Evolutionary conservation across 2,329 filamentous ascomycete species (phyloP), one percentile per base, ranked within the genome.

Genomic region (Byssoonygena ceratinophila): DNA sequence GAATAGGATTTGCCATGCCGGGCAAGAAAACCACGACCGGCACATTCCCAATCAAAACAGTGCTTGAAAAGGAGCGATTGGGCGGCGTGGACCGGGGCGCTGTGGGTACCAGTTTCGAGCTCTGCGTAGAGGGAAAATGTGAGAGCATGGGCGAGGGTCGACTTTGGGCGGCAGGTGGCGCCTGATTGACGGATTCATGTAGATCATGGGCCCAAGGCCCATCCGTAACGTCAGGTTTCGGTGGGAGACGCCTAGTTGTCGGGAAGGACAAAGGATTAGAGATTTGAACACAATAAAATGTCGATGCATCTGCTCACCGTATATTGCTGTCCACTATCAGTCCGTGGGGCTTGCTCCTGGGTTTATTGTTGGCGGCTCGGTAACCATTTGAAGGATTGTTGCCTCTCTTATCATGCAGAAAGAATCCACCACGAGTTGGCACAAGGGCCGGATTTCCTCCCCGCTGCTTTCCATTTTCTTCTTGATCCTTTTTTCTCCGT

Each of bases 131-230:
- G 51, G 62, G 58, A 14, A 58, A 58, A 53, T 54, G 63, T 50
- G 57, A 51, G 51, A 64, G 46, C 37, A 61, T 40, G 51, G 60
- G 40, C 7, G 51, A 48, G 6, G 50, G 57, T 60, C 54, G 47
- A 58, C 67, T 69, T 22, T 63, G 57, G 18, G 60, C 61, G 20
- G 69, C 65, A 52, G 60, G 59, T 49, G 71, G 67, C 57, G 71
- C 64, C 55, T 65, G 61, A 55, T 65, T 70, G 57, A 79, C 68
- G 2, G 74, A 77, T 58, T 94, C 87, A 69, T 97, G 92, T 71
- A 97, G 87, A 68, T 98, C 92, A 67, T 98, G 92, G 58, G 87
- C 82, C 92, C 92, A 97, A 41, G 80, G 84, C 18, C 80, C 81
- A 66, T 81, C 86, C 22, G 82, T 84, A 14, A 82, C 71, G 61